A percentile compares a stretch with the other conserved stretches of the same genome.
Conservation (phyloP, 2,329 filamentous ascomycete species). For the Emergomyces pasteurianus region DNA sequence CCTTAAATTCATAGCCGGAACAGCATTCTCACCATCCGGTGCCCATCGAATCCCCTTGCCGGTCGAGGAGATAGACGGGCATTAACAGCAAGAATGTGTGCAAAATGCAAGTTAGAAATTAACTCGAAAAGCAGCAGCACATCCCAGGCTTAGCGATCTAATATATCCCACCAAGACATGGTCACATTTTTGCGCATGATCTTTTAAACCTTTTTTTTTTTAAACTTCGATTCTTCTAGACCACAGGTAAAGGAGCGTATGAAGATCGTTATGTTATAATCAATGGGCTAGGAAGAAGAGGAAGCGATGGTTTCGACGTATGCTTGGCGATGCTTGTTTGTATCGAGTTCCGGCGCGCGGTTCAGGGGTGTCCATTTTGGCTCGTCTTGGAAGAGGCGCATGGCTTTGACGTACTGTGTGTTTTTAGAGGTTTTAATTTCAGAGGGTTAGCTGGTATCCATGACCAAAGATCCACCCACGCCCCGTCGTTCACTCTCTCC, state of each 20-base stretch:
- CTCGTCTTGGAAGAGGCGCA: slow-evolving; percentile 96
- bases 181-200: not conserved
- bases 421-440: not conserved
- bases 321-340: slow-evolving; percentile 63
- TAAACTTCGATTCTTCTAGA: too few relatives aligned
- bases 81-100: not conserved
- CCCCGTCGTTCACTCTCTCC: too few relatives aligned
- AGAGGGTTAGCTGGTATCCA: not conserved
- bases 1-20: not conserved
- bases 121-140: not conserved
- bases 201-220: too few relatives aligned
- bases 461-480: not conserved
- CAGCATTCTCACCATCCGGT: not conserved
- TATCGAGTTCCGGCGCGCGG: slow-evolving; percentile 61
- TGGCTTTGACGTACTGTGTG: slow-evolving; percentile 76
- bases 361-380: slow-evolving; percentile 97
- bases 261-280: not conserved
- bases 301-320: slow-evolving; percentile 46
- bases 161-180: not conserved
- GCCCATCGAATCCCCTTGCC: not conserved
- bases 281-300: not conserved
- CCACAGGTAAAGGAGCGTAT: too few relatives aligned
- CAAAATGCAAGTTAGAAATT: not conserved
- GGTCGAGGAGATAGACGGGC: not conserved
- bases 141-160: not conserved